Evolutionary conservation across 2,329 filamentous ascomycete species (phyloP).

Genomic region (Arthrobotrys pseudoclavata): DNA sequence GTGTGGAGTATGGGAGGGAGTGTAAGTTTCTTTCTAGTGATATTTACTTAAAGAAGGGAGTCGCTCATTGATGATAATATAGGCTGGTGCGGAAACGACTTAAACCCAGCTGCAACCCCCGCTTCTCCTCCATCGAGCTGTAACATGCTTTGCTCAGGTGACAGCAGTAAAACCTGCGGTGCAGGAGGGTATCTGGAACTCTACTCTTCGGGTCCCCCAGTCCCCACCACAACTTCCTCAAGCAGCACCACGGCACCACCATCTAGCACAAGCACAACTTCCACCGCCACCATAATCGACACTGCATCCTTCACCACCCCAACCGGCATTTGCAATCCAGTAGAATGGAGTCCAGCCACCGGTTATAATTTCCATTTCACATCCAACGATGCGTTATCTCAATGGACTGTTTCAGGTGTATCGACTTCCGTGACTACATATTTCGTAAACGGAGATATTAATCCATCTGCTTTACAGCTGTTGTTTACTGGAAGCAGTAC

Average conservation of each 20-base stretch:
- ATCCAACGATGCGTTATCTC: neutral
- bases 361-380: slow-evolving; percentile 38
- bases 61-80: neutral
- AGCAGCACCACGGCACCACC: neutral
- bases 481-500: neutral
- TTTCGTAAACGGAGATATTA: neutral
- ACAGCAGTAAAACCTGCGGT: neutral
- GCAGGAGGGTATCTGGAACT: slow-evolving; percentile 5
- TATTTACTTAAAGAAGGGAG: neutral
- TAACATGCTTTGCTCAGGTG: neutral
- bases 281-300: neutral
- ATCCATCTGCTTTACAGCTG: neutral
- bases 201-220: neutral
- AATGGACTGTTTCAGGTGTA: slow-evolving; percentile 3
- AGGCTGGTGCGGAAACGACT: slow-evolving; percentile 1
- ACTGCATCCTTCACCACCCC: slow-evolving; percentile 8
- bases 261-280: neutral
- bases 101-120: neutral
- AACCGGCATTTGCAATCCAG: slow-evolving; percentile 6
- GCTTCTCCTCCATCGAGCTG: neutral
- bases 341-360: slow-evolving; percentile 1
- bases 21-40: neutral
- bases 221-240: neutral
- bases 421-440: neutral
- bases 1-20: slow-evolving; percentile 6